Evolutionary conservation across 768 basidiomycete genomes (phyloP), one percentile per base, ranked within the genome.

Genomic region (Dentipellis sp.): DNA sequence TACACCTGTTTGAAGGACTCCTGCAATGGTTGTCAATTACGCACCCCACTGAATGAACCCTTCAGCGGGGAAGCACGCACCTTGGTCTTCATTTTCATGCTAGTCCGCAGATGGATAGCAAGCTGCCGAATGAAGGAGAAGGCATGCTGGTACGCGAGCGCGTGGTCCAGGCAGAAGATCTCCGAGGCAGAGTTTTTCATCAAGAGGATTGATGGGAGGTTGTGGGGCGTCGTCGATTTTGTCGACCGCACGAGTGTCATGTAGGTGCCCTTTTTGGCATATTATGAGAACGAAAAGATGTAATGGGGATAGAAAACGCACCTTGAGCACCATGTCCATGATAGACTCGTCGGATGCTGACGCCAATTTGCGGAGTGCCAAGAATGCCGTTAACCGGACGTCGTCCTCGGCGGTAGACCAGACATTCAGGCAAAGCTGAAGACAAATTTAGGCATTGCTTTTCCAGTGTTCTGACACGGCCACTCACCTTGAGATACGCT

Each of bases 101-200:
- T 91, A 64, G 88, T 91, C 54, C 97, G 75, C 40, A 99, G 75
- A 65, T 91, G 91, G 54, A 98, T 87, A 1, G 95, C 97, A 35
- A 99, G 81, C 68, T 94, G 91, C 42, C 97, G 84, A 61, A 97
- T 94, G 69, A 93, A 97, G 9, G 87, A 86, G 72, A 98, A 99
- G 2, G 93, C 93, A 64, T 97, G 94, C 63, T 94, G 93, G 69
- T 98, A 98, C 10, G 91, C 76, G 9, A 75, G 71, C 12, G 79
- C 76, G 58, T 85, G 86, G 63, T 88, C 78, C 52, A 93, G 71
- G 60, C 84, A 86, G 72, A 90, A 99, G 1, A 98, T 73, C 66
- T 97, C 94, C 1, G 91, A 88, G 0, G 94, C 95, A 6, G 94
- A 91, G 68, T 98, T 97, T 71, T 99, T 99, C 92, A 97, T 95